Base-by-base conservation (phyloP, 2,329 filamentous ascomycete species). In the Alternaria conjuncta region DNA sequence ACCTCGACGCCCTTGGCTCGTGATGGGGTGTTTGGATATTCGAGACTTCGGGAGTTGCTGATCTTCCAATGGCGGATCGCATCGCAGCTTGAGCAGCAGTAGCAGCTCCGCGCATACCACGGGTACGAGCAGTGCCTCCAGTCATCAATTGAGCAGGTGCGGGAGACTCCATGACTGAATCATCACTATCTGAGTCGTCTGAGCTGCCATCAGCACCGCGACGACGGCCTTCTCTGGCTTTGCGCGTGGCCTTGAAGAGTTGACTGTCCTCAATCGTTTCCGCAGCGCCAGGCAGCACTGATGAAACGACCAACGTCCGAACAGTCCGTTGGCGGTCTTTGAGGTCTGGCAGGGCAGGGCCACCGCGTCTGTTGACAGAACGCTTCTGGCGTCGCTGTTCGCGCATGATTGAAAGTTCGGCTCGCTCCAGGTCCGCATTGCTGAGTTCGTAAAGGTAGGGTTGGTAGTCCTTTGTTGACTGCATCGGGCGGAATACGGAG, bases 361-460 rank as follows among this genome's bases (percentile, higher is more conserved):
- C 96, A 67, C 96, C 96, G 73, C 96, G 89, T 66, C 96, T 88
- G 78, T 97, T 98, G 72, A 97, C 92, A 7, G 96, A 97, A 51
- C 96, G 89, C 83, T 99, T 99, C 82, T 98, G 94, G 55, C 94
- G 89, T 71, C 96, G 87, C 80, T 98, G 94, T 78, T 99, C 96
- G 69, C 96, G 89, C 62, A 96, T 94, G 72, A 98, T 95, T 43
- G 94, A 96, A 28, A 94, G 88, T 79, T 99, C 96, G 57, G 94
- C 95, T 65, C 92, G 88, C 79, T 98, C 94, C 46, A 98, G 83
- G 69, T 97, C 94, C 26, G 90, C 89, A 73, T 98, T 95, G 72
- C 90, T 97, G 71, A 98, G 87, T 80, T 98, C 96, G 80, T 97
- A 98, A 51, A 99, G 85, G 78, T 95, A 97, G 1, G 96, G 96